Evolutionary conservation across 2,329 filamentous ascomycete genomes (phyloP).

Genomic region (Mariannaea sp.): DNA sequence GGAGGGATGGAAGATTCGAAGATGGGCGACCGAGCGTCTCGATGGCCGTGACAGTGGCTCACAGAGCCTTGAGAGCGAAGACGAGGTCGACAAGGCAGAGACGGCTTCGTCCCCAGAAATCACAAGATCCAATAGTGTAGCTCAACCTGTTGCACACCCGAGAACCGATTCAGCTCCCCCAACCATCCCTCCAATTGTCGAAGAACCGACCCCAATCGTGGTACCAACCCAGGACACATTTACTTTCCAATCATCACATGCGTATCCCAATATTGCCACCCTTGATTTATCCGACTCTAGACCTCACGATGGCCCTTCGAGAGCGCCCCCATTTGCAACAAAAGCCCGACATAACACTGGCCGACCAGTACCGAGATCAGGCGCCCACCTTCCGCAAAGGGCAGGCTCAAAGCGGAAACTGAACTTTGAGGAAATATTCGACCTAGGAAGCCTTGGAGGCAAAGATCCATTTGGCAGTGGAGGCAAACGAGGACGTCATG

Average conservation of each 20-base stretch:
- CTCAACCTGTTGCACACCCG: slow-evolving; percentile 40
- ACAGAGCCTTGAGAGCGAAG: slow-evolving; percentile 67
- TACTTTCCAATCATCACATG: slow-evolving; percentile 69
- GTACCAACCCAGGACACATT: slow-evolving; percentile 66
- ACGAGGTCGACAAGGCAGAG: slow-evolving; percentile 69
- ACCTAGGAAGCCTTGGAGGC: slow-evolving; percentile 63
- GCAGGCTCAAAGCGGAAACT: slow-evolving; percentile 75
- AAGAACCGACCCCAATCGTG: slow-evolving; percentile 47
- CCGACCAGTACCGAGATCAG: slow-evolving; percentile 36
- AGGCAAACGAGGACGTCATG: slow-evolving; percentile 58
- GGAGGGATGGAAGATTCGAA: slow-evolving; percentile 68
- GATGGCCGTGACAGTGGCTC: slow-evolving; percentile 63
- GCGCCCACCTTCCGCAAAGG: slow-evolving; percentile 60
- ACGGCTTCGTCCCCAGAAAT: slow-evolving; percentile 62
- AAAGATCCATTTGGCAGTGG: slow-evolving; percentile 62
- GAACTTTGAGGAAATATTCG: slow-evolving; percentile 76
- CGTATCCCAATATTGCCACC: slow-evolving; percentile 65
- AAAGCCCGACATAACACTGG: slow-evolving; percentile 39
- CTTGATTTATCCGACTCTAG: slow-evolving; percentile 62
- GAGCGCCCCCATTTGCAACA: slow-evolving; percentile 34
- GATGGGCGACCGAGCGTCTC: slow-evolving; percentile 71
- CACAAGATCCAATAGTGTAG: slow-evolving; percentile 52
- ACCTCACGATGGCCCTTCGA: slow-evolving; percentile 45
- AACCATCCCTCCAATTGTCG: slow-evolving; percentile 33
- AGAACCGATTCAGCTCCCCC: slow-evolving; percentile 36